phyloP scores from a whole-genome alignment of 257 asterid genomes.

The Scutellaria galericulata region DNA sequence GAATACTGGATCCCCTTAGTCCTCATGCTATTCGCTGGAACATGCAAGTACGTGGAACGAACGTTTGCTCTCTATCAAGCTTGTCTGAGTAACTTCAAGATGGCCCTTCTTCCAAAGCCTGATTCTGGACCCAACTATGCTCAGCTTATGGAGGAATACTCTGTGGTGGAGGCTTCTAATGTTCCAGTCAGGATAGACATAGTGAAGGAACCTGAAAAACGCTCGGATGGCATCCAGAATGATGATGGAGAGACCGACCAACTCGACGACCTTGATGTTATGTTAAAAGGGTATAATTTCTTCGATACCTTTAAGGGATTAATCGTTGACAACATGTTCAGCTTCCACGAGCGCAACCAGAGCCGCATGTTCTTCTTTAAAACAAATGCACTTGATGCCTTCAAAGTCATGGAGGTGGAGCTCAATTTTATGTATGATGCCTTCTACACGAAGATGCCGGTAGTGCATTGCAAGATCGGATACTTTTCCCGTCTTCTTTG shows the following conservation, averaged over 20 bases:
- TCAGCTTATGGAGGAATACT: constrained; percentile 38
- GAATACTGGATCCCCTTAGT: constrained; percentile 22
- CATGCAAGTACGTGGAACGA: constrained; percentile 40
- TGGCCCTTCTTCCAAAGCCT: constrained; percentile 25
- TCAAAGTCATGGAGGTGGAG: constrained; percentile 38
- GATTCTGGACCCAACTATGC: constrained; percentile 45
- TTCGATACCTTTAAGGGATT: constrained; percentile 32
- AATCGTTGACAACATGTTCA: constrained; percentile 36
- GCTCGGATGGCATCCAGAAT: neutral
- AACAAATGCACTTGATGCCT: neutral
- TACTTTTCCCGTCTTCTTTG: constrained; percentile 28
- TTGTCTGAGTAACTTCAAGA: constrained; percentile 26
- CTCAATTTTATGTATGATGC: constrained; percentile 45
- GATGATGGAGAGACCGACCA: neutral
- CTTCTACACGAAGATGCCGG: constrained; percentile 39
- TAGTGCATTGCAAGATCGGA: constrained; percentile 6
- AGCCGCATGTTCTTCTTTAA: constrained; percentile 20
- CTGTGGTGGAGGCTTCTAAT: neutral
- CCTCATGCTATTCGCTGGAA: constrained; percentile 28
- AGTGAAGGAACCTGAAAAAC: neutral
- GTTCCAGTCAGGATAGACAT: neutral
- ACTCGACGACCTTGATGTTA: neutral
- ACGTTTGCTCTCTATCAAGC: constrained; percentile 26
- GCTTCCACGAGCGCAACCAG: constrained; percentile 27
- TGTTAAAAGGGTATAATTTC: constrained; percentile 10